Conservation (phyloP, 106 monocot genomes). For the Phalaenopsis aphrodite region DNA sequence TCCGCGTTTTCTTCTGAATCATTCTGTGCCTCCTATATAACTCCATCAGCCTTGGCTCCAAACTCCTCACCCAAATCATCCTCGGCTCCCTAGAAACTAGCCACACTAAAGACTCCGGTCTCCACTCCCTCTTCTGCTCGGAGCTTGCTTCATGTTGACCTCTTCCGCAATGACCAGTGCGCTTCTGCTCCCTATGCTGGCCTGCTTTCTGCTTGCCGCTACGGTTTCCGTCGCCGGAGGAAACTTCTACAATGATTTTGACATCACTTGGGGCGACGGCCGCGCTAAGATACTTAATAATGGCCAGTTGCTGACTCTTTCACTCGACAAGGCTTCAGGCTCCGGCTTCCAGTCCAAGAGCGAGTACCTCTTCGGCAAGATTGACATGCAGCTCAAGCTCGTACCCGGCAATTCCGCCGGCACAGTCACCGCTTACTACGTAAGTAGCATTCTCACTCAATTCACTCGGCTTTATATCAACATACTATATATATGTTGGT, state of each 20-base stretch:
- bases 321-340: conserved; percentile 10
- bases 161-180: too few species aligned
- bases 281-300: conserved; percentile 8
- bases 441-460: not conserved
- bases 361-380: conserved; percentile 18
- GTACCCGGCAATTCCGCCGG: conserved; percentile 20
- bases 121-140: too few species aligned
- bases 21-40: too few species aligned
- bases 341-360: conserved; percentile 17
- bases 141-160: too few species aligned
- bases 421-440: conserved; percentile 18
- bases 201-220: conserved; percentile 3
- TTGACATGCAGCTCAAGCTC: conserved; percentile 25
- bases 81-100: too few species aligned
- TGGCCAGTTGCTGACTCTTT: conserved; percentile 10
- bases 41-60: too few species aligned
- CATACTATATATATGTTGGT: too few species aligned
- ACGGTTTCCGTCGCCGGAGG: not conserved
- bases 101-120: too few species aligned
- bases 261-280: conserved; percentile 18
- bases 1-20: too few species aligned
- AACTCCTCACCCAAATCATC: too few species aligned
- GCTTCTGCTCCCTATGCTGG: not conserved
- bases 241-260: conserved; percentile 8
- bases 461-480: not conserved